These are phyloP conservation scores for Didymosphaeria variabile DNA, from an alignment of 2,329 filamentous ascomycete species.

Conservation along the genomic window DNA sequence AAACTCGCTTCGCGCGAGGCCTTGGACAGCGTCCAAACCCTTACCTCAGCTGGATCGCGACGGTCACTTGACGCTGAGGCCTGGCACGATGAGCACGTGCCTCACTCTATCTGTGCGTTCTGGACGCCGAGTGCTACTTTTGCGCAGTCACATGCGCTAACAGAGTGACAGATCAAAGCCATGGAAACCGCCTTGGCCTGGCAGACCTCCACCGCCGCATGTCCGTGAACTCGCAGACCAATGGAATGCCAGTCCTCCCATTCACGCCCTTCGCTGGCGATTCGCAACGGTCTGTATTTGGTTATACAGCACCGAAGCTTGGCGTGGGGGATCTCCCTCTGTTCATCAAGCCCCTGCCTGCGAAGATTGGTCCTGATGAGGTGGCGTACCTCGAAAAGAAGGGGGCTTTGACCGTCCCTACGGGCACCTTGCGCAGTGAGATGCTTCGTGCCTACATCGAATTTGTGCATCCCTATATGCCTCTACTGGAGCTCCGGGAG, in stretches of 20 bases:
- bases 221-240: slow-evolving; percentile 51
- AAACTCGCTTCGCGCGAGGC: slow-evolving; percentile 52
- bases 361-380: slow-evolving; percentile 81
- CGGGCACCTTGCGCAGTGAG: slow-evolving; percentile 75
- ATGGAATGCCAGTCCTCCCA: slow-evolving; percentile 44
- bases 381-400: slow-evolving; percentile 84
- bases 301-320: slow-evolving; percentile 60
- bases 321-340: slow-evolving; percentile 61
- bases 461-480: slow-evolving; percentile 95
- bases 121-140: not conserved
- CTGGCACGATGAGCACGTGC: slow-evolving; percentile 66
- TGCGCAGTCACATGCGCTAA: slow-evolving; percentile 31
- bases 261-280: slow-evolving; percentile 47
- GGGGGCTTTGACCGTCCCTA: slow-evolving; percentile 82
- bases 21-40: slow-evolving; percentile 44
- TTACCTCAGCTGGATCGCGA: slow-evolving; percentile 40
- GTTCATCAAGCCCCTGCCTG: slow-evolving; percentile 82
- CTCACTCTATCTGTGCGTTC: slow-evolving; percentile 69
- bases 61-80: slow-evolving; percentile 57
- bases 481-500: slow-evolving; percentile 75
- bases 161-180: slow-evolving; percentile 56
- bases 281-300: slow-evolving; percentile 45
- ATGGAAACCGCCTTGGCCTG: slow-evolving; percentile 54
- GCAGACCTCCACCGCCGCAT: slow-evolving; percentile 57
- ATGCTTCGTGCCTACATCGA: slow-evolving; percentile 84